Base-by-base conservation (phyloP, 2,329 filamentous ascomycete species). In the Orbilia blumenaviensis region DNA sequence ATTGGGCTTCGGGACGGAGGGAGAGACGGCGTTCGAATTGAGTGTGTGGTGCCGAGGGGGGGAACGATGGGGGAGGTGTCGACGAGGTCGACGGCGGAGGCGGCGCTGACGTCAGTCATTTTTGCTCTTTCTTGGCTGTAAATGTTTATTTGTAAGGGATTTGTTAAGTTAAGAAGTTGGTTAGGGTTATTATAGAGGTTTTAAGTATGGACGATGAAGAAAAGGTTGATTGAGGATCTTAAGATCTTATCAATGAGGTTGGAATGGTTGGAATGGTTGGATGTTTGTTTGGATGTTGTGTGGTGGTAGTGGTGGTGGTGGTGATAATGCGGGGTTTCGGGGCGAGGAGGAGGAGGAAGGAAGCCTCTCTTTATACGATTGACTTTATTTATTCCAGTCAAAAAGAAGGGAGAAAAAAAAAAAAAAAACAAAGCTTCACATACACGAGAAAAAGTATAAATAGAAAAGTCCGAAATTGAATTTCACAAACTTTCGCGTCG, bases 1-100 rank as follows among this genome's bases (percentile, higher is more conserved):
- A 58, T 32, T 71, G 58, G n/a, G 58, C 36, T 50, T 77, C 73
- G 1, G 73, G 73, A 34, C 71, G 71, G 63, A 58, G 71, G 63
- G 63, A 67, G 56, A 75, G 54, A 21, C 71, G 71, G 46, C 38
- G 25, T 68, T 75, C 71, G 56, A 75, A 52, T 27, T 64, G 61
- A 34, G 29, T 44, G 46, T 56, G 54, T 9, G 63, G 63, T 3
- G 54, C 52, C 29, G 63, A 68, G 1, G 71, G 63, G 38, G 71
- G 67, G 56, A n/a, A 75, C 63, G 14, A 66, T 68, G 18, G 54
- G 56, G 36, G 63, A 58, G 36, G 23, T 41, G 56, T 75, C 71
- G 63, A 75, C 32, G 63, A 44, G 41, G 52, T 42, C 16, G 25
- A 18, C 14, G 36, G 44, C 34, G 16, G 27, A 16, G 56, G 62